phyloP scores from a whole-genome alignment of 2,329 filamentous ascomycete genomes.

The Alternaria longipes region DNA sequence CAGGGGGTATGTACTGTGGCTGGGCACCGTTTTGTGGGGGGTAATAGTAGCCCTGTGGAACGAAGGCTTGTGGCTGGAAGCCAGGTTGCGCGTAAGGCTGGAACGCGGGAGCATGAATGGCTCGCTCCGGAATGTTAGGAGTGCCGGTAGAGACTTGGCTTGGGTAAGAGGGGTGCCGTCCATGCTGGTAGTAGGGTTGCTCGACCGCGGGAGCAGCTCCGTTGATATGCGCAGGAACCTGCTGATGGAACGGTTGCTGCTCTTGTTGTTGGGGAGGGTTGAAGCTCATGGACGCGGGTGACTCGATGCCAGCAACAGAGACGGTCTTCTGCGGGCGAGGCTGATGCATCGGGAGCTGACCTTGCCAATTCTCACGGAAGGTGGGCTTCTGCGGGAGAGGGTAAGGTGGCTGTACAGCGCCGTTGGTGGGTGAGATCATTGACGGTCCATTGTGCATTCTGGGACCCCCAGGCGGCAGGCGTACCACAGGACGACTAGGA shows the following conservation, averaged over 20 bases:
- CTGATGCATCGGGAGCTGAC: constrained; percentile 83
- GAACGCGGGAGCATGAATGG: constrained; percentile 89
- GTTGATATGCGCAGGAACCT: constrained; percentile 80
- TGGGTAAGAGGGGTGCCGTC: constrained; percentile 73
- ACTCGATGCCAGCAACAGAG: constrained; percentile 91
- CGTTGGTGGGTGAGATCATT: constrained; percentile 44
- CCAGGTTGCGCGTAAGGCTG: constrained; percentile 69
- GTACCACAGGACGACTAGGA: constrained; percentile 75
- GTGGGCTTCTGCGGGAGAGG: constrained; percentile 64
- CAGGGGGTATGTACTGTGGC: constrained; percentile 56
- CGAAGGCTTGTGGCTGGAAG: constrained; percentile 59
- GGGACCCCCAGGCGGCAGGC: constrained; percentile 73
- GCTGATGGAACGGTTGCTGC: constrained; percentile 92
- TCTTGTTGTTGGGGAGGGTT: constrained; percentile 70
- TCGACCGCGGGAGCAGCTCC: constrained; percentile 62
- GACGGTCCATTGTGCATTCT: constrained; percentile 45
- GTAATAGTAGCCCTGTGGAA: constrained; percentile 70
- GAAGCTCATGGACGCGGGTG: constrained; percentile 71
- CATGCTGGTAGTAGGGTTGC: constrained; percentile 66
- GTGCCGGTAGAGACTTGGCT: constrained; percentile 78
- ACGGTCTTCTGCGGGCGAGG: constrained; percentile 94
- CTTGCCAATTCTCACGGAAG: constrained; percentile 68
- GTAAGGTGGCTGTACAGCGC: constrained; percentile 59
- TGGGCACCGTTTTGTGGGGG: constrained; percentile 51
- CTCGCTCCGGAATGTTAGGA: constrained; percentile 90